A percentile compares a stretch with the other conserved stretches of the same genome.
Conservation (phyloP, 2,329 filamentous ascomycete species). For the Epicoccum sorghinum region DNA sequence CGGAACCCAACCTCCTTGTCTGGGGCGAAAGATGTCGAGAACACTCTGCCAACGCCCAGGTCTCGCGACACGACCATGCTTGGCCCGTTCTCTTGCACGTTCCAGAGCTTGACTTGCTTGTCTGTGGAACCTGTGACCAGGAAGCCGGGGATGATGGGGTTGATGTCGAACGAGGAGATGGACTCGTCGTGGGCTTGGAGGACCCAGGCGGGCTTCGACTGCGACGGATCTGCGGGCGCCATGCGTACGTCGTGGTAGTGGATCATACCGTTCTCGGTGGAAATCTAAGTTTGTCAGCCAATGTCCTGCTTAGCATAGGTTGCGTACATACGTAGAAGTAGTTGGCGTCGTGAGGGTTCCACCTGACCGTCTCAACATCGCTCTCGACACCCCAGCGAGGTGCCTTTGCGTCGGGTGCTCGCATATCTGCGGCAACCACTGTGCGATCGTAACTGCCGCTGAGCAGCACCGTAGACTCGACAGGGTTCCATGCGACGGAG, state of each 20-base stretch:
- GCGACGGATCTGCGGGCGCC: constrained; percentile 72
- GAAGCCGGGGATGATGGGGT: constrained; percentile 86
- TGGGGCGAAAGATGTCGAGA: constrained; percentile 87
- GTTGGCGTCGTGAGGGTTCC: constrained; percentile 92
- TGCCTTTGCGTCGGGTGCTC: constrained; percentile 80
- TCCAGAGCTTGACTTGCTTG: constrained; percentile 97
- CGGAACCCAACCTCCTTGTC: constrained; percentile 91
- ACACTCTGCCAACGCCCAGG: constrained; percentile 92
- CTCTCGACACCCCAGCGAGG: constrained; percentile 93
- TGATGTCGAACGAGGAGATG: constrained; percentile 91
- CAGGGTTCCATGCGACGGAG: constrained; percentile 90
- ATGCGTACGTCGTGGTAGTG: constrained; percentile 90
- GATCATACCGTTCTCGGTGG: constrained; percentile 88
- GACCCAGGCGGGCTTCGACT: constrained; percentile 88
- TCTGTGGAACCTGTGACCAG: constrained; percentile 93
- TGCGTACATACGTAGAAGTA: constrained; percentile 76
- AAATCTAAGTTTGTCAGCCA: constrained; percentile 51
- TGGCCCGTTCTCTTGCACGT: constrained; percentile 79
- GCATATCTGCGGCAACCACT: constrained; percentile 94
- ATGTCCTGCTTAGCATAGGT: neutral
- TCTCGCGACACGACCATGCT: constrained; percentile 91
- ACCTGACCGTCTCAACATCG: constrained; percentile 89
- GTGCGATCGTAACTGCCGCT: constrained; percentile 96
- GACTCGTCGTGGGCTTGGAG: constrained; percentile 94
- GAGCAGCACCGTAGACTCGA: constrained; percentile 84